A percentile compares a stretch with the other conserved stretches of the same genome.
These are phyloP conservation scores for Jasminum sambac DNA, from an alignment of 257 asterid genomes.

Conservation along the genomic window DNA sequence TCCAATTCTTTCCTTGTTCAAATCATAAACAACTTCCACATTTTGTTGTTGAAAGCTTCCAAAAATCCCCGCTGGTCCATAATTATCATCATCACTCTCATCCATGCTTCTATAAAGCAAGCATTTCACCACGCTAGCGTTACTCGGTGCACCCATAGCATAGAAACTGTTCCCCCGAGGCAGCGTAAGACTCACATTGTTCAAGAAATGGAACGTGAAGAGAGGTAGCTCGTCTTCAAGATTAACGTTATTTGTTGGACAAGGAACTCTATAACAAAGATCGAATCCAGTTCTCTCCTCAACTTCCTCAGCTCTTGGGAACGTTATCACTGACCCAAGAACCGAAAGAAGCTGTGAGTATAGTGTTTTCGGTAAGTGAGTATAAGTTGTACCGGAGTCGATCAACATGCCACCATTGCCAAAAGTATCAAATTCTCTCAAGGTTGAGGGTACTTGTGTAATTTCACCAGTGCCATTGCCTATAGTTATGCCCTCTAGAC, in stretches of 20 bases:
- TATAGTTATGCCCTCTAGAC: conserved; percentile 50
- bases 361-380: conserved; percentile 61
- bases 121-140: conserved; percentile 59
- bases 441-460: conserved; percentile 39
- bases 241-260: conserved; percentile 29
- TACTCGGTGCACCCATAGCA: conserved; percentile 59
- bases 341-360: conserved; percentile 46
- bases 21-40: conserved; percentile 74
- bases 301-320: conserved; percentile 47
- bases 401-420: conserved; percentile 77
- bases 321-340: conserved; percentile 37
- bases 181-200: conserved; percentile 47
- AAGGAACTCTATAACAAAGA: conserved; percentile 56
- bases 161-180: conserved; percentile 59
- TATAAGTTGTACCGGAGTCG: conserved; percentile 77
- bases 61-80: conserved; percentile 73
- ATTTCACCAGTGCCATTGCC: conserved; percentile 26
- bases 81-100: conserved; percentile 19
- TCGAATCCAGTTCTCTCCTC: conserved; percentile 61
- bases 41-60: conserved; percentile 78
- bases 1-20: conserved; percentile 69
- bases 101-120: conserved; percentile 64
- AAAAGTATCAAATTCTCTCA: conserved; percentile 51
- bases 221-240: conserved; percentile 45
- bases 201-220: conserved; percentile 61